Conservation (phyloP, 495 filamentous ascomycete species). For the Penicillium verhagenii region DNA sequence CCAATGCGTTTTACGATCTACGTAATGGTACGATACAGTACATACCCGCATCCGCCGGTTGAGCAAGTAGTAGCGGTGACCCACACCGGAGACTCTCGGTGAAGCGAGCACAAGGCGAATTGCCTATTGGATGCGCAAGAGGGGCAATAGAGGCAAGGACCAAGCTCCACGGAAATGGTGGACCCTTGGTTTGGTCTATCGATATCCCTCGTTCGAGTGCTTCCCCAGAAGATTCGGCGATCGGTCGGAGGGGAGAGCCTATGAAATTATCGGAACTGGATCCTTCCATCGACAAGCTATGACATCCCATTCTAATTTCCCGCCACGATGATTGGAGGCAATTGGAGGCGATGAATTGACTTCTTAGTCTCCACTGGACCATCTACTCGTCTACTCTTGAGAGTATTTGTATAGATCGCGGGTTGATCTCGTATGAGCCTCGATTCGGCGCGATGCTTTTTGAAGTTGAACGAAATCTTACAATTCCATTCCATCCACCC, state of each 20-base stretch:
- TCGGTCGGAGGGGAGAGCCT: constrained; percentile 19
- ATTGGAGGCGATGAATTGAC: not conserved
- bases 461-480: not conserved
- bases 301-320: not conserved
- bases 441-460: not conserved
- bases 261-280: constrained; percentile 3
- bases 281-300: not conserved
- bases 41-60: not conserved
- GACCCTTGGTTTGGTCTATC: not conserved
- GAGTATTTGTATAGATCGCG: not conserved
- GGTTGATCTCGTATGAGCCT: not conserved
- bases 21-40: not conserved
- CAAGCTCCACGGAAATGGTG: not conserved
- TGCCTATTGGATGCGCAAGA: not conserved
- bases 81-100: constrained; percentile 3
- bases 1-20: too few species aligned
- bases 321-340: not conserved
- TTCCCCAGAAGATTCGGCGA: constrained; percentile 15
- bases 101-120: not conserved
- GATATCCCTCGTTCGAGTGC: not conserved
- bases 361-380: too few species aligned
- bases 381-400: too few species aligned
- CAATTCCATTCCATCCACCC: not conserved
- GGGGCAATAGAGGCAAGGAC: not conserved
- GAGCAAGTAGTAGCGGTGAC: not conserved